Evolutionary conservation across 2,329 filamentous ascomycete genomes (phyloP).

Genomic region (Tolypocladium tundrense): DNA sequence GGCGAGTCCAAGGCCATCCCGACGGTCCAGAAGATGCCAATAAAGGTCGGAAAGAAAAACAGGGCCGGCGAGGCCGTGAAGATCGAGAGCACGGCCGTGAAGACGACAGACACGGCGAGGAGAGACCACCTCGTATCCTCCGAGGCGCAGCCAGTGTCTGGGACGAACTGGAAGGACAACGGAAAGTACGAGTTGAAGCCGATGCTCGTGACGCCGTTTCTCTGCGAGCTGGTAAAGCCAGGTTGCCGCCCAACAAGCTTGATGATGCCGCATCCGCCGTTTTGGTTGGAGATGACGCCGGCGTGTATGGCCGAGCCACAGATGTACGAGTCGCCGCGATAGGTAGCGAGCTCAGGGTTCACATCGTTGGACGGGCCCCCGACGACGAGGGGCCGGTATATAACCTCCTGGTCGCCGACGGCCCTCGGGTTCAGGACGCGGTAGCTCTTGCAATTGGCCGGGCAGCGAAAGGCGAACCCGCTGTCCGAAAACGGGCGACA

Average conservation of each 20-base stretch:
- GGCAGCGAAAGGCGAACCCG: constrained; percentile 64
- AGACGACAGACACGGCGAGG: constrained; percentile 69
- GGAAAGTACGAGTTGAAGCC: constrained; percentile 85
- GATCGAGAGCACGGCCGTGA: constrained; percentile 67
- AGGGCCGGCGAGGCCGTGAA: constrained; percentile 69
- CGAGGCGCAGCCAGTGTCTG: constrained; percentile 55
- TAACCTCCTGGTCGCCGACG: constrained; percentile 58
- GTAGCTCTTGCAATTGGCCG: constrained; percentile 58
- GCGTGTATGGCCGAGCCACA: constrained; percentile 79
- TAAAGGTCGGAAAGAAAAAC: constrained; percentile 79
- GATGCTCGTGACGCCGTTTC: constrained; percentile 67
- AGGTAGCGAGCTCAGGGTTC: constrained; percentile 42
- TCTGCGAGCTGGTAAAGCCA: constrained; percentile 51
- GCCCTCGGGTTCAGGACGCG: constrained; percentile 62
- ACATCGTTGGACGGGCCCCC: constrained; percentile 47
- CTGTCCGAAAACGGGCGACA: constrained; percentile 66
- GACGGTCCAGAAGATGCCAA: constrained; percentile 79
- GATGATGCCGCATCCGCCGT: constrained; percentile 76
- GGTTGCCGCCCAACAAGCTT: constrained; percentile 58
- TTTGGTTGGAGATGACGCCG: constrained; percentile 59
- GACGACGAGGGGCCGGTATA: constrained; percentile 55
- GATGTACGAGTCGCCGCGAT: constrained; percentile 83
- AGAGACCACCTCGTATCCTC: constrained; percentile 76
- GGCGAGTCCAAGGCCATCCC: constrained; percentile 86
- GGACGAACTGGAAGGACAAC: constrained; percentile 69